Percentiles rank a stretch among this genome's conserved stretches.
These are phyloP conservation scores for Trichoderma aggressivum DNA, from an alignment of 2,329 filamentous ascomycete species.

Conservation along the genomic window DNA sequence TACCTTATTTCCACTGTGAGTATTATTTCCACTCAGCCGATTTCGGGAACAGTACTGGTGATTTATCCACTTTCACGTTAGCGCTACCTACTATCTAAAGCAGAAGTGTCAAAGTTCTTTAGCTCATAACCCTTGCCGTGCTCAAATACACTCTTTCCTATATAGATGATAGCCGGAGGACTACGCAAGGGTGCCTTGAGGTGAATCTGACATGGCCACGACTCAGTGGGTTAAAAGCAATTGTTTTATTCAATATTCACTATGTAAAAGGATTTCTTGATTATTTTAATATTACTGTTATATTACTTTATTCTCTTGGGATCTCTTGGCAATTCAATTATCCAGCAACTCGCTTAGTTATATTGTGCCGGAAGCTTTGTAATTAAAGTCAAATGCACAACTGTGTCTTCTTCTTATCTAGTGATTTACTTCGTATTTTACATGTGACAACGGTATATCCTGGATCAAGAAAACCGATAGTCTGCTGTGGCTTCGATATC, in stretches of 20 bases:
- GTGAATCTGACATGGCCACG: background rate
- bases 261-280: accelerated
- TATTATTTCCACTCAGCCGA: background rate
- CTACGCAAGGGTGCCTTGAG: background rate
- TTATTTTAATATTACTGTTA: background rate
- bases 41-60: background rate
- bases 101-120: background rate
- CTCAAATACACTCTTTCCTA: background rate
- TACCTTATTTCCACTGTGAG: background rate
- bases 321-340: background rate
- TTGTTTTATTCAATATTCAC: background rate
- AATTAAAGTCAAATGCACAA: background rate
- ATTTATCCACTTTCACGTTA: background rate
- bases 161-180: background rate
- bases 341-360: background rate
- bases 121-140: background rate
- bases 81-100: background rate
- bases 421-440: background rate
- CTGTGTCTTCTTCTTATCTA: background rate
- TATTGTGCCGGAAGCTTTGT: background rate
- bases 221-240: background rate
- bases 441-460: background rate
- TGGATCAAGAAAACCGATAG: background rate
- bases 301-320: background rate
- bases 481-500: background rate